A percentile compares a stretch with the other conserved stretches of the same genome.
phyloP scores from a whole-genome alignment of 345 rosid species.

The Heritiera littoralis region DNA sequence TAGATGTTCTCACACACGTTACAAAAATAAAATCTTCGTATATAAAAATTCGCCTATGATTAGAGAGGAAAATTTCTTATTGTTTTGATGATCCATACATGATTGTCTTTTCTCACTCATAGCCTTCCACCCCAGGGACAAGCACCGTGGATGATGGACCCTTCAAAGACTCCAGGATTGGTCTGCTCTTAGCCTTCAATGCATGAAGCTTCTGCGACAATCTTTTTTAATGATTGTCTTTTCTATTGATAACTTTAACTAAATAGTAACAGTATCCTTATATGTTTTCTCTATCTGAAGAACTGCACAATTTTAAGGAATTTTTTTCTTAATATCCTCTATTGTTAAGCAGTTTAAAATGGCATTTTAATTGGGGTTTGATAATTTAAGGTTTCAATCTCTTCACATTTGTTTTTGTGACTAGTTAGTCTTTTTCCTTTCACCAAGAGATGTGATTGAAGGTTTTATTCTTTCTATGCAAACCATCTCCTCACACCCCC shows the following conservation, averaged over 20 bases:
- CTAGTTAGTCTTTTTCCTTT: background rate
- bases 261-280: background rate
- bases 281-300: background rate
- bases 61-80: background rate
- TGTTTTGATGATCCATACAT: background rate
- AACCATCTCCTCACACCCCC: background rate
- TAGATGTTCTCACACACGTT: background rate
- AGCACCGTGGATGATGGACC: constrained; percentile 49
- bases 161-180: constrained; percentile 73
- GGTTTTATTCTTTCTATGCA: background rate
- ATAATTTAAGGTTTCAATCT: background rate
- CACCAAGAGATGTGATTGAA: background rate
- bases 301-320: background rate
- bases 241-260: background rate
- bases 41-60: background rate
- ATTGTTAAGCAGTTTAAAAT: background rate
- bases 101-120: constrained; percentile 15
- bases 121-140: constrained; percentile 42
- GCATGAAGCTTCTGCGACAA: constrained; percentile 22
- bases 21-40: background rate
- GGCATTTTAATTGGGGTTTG: constrained; percentile 6
- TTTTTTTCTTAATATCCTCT: background rate
- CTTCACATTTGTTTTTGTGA: background rate
- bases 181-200: constrained; percentile 48
- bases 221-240: background rate